These are phyloP conservation scores for Rauvolfia tetraphylla DNA, from an alignment of 257 asterid species.

Conservation along the genomic window DNA sequence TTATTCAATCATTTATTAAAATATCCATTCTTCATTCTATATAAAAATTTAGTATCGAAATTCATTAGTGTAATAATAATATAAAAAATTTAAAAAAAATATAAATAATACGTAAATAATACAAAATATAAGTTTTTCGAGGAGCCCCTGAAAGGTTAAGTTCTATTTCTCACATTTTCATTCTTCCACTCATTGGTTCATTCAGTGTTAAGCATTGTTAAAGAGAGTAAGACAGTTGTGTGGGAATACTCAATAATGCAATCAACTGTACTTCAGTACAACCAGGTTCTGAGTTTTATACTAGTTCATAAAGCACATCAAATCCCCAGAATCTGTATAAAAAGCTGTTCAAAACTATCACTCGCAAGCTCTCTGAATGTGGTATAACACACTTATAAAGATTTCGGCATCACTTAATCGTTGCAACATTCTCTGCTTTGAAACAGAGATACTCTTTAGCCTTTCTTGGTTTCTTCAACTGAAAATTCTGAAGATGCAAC, in stretches of 20 bases:
- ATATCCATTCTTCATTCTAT: too few species aligned
- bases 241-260: background rate
- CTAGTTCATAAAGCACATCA: background rate
- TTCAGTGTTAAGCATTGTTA: too few species aligned
- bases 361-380: background rate
- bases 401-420: background rate
- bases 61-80: too few species aligned
- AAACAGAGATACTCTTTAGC: background rate
- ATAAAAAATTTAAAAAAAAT: too few species aligned
- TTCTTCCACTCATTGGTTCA: too few species aligned
- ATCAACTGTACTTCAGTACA: too few species aligned
- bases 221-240: background rate
- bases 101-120: too few species aligned
- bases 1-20: too few species aligned
- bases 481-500: background rate
- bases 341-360: background rate
- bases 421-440: background rate
- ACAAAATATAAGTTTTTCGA: too few species aligned
- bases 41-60: too few species aligned
- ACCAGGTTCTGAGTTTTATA: background rate
- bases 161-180: too few species aligned
- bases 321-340: constrained; percentile 7
- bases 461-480: background rate
- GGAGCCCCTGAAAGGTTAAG: too few species aligned
- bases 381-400: background rate